phyloP scores from a whole-genome alignment of 306 rosid genomes.

The Sicyos edulis region DNA sequence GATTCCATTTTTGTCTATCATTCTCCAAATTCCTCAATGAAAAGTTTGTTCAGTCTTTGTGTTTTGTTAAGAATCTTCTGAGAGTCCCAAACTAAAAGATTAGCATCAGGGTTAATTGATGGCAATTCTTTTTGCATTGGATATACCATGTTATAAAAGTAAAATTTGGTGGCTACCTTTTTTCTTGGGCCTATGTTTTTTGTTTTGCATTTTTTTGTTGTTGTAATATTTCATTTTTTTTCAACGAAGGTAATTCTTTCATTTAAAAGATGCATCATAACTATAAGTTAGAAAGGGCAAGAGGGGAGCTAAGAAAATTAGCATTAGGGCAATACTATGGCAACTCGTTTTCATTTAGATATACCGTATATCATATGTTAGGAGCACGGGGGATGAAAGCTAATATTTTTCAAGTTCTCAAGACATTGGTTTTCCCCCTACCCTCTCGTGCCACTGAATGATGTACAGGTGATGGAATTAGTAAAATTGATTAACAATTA shows the following conservation, averaged over 20 bases:
- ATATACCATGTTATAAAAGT: neutral
- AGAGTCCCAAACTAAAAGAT: neutral
- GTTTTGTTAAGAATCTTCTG: neutral
- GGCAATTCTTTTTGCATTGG: neutral
- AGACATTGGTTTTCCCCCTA: neutral
- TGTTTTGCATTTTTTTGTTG: neutral
- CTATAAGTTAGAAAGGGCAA: neutral
- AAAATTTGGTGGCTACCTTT: neutral
- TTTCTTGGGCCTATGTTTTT: neutral
- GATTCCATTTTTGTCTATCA: constrained; percentile 2
- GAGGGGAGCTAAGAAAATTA: neutral
- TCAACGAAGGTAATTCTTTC: neutral
- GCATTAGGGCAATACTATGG: neutral
- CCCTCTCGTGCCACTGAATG: neutral
- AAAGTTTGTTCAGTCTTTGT: neutral
- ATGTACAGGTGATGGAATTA: neutral
- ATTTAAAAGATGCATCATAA: neutral
- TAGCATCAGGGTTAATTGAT: neutral
- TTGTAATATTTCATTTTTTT: neutral
- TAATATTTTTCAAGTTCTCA: neutral
- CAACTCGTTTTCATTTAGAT: neutral
- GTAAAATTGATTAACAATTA: neutral
- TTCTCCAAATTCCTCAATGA: constrained; percentile 4
- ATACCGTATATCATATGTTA: neutral
- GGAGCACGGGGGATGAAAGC: no score